phyloP scores from a whole-genome alignment of 108 stramenopile genomes.

The Discostella stelligeroides region DNA sequence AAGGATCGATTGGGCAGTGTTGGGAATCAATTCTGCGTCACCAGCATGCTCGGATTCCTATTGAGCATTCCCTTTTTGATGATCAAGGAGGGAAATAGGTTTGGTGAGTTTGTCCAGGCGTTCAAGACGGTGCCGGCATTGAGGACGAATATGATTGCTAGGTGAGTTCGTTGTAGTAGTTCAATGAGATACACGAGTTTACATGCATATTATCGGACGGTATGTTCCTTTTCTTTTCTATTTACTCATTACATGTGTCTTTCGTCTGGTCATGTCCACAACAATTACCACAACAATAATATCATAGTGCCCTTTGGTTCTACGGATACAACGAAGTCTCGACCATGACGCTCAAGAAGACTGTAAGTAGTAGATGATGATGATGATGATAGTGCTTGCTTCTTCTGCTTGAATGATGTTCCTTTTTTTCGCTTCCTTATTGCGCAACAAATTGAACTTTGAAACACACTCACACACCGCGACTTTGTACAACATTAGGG shows the following conservation, averaged over 20 bases:
- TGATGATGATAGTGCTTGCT: not conserved
- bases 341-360: slow-evolving; percentile 70
- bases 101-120: slow-evolving; percentile 43
- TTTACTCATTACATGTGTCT: not conserved
- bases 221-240: not conserved
- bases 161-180: slow-evolving; percentile 2
- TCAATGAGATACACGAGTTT: not conserved
- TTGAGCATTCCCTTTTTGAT: slow-evolving; percentile 56
- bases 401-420: not conserved
- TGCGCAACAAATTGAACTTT: too few species aligned
- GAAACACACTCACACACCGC: too few species aligned
- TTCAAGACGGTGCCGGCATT: slow-evolving; percentile 57
- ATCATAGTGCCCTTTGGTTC: slow-evolving; percentile 57
- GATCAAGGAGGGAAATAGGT: slow-evolving; percentile 40
- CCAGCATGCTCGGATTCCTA: slow-evolving; percentile 55
- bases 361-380: slow-evolving; percentile 18
- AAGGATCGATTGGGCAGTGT: slow-evolving; percentile 64
- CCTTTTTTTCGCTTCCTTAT: not conserved
- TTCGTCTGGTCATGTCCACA: slow-evolving; percentile 36
- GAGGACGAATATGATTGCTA: slow-evolving; percentile 50
- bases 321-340: slow-evolving; percentile 75
- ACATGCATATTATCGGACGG: too few species aligned
- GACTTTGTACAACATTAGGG: too few species aligned
- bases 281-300: too few species aligned
- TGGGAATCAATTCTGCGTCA: slow-evolving; percentile 67